A percentile compares a stretch with the other conserved stretches of the same genome.
These are phyloP conservation scores for Sesbania bispinosa DNA, from an alignment of 306 rosid genomes.

Conservation along the genomic window DNA sequence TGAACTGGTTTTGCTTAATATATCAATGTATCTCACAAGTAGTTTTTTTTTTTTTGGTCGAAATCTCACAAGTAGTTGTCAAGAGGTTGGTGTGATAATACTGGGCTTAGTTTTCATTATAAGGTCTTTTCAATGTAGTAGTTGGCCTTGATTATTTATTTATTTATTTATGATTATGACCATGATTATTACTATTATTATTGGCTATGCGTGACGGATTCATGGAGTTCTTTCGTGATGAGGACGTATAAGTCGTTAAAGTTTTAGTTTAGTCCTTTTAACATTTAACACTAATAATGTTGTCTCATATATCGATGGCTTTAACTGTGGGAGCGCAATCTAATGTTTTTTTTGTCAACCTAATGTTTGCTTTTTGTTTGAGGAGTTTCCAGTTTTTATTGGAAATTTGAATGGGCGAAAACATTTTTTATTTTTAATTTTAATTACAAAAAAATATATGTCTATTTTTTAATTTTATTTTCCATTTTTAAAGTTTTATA, in stretches of 20 bases:
- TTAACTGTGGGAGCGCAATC: no score
- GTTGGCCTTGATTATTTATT: neutral
- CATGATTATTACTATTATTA: neutral
- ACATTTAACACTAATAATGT: neutral
- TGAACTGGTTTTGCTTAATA: neutral
- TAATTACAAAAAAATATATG: no score
- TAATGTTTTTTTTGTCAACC: no score
- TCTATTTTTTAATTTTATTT: no score
- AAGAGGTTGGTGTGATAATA: neutral
- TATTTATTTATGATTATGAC: neutral
- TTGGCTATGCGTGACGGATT: neutral
- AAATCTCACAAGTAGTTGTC: neutral
- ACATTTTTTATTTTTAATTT: no score
- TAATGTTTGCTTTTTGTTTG: neutral
- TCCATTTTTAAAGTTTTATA: no score
- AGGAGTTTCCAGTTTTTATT: neutral
- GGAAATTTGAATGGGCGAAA: no score
- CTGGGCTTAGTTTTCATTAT: neutral
- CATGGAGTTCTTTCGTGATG: neutral
- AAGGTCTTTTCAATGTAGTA: conserved; percentile 5
- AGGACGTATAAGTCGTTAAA: neutral
- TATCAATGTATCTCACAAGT: neutral
- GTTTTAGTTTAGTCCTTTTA: neutral
- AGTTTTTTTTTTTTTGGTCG: no score
- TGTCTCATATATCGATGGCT: neutral